Evolutionary conservation across 305 asterid species (phyloP).

Genomic region (Petunia hybrid): DNA sequence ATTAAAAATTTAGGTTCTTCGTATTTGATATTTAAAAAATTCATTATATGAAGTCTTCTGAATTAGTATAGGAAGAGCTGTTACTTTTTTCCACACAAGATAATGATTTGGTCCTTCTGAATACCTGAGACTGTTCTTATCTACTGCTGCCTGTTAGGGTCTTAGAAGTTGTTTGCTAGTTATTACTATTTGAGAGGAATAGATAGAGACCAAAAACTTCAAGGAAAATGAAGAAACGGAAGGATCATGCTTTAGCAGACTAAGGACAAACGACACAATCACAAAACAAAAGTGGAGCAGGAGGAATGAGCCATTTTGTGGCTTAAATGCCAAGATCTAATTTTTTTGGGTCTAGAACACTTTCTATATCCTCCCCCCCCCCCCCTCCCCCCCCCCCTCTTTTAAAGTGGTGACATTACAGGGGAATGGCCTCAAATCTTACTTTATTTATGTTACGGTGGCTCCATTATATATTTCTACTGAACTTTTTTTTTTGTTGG

Average conservation of each 20-base stretch:
- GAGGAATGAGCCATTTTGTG: constrained; percentile 14
- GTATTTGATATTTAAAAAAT: neutral
- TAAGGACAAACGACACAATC: no score
- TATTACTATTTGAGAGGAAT: neutral
- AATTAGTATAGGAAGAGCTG: neutral
- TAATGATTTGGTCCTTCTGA: neutral
- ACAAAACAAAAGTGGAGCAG: neutral
- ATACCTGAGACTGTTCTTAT: neutral
- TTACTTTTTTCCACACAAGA: neutral
- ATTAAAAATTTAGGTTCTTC: neutral
- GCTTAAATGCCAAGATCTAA: constrained; percentile 10
- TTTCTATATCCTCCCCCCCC: neutral
- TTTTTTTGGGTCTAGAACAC: neutral
- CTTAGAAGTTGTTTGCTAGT: constrained; percentile 2
- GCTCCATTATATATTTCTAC: neutral
- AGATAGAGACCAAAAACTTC: neutral
- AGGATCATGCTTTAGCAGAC: no score
- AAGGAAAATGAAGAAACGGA: neutral
- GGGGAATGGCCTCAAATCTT: neutral
- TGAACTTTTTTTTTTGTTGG: neutral
- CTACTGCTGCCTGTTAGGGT: constrained; percentile 2
- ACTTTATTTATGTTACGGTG: neutral
- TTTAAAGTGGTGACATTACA: neutral
- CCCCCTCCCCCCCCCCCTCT: neutral
- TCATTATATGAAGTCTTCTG: neutral